Conservation (phyloP, 331 rosid species). For the Malus hybrid region DNA sequence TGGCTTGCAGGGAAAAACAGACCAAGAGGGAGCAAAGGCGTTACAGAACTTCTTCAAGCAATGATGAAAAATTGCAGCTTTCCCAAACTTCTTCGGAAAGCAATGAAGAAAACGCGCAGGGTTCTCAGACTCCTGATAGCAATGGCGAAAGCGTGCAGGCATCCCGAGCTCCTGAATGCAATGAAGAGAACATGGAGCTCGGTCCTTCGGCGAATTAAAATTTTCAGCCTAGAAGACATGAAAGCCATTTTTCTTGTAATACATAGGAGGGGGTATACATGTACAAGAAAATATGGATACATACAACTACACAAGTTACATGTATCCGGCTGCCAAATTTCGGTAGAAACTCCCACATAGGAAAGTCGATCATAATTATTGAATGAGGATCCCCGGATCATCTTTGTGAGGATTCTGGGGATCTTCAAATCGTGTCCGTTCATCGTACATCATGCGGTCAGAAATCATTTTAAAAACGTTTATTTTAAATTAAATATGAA, state of each 20-base stretch:
- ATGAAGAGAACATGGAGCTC: background rate
- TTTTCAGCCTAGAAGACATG: background rate
- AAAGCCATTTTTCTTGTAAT: too few relatives aligned
- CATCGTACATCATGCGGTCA: too few relatives aligned
- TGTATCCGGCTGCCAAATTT: background rate
- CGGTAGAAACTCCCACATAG: background rate
- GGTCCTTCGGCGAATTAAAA: background rate
- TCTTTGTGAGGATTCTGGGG: too few relatives aligned
- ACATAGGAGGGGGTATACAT: too few relatives aligned
- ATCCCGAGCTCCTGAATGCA: background rate
- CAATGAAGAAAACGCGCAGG: background rate
- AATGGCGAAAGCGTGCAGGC: background rate
- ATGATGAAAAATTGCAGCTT: background rate
- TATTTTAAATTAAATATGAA: too few relatives aligned
- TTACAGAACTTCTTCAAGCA: background rate
- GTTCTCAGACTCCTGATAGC: background rate
- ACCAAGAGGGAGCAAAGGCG: background rate
- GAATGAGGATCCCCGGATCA: too few relatives aligned
- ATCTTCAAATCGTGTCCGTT: too few relatives aligned
- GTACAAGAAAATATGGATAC: too few relatives aligned
- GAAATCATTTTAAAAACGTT: too few relatives aligned
- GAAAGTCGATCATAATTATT: background rate
- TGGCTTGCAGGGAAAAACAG: slow-evolving; percentile 18
- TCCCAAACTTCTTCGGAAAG: background rate
- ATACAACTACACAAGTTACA: background rate